phyloP scores from a whole-genome alignment of 2,329 filamentous ascomycete species.

The Teratosphaeria pseudoeucalypti region DNA sequence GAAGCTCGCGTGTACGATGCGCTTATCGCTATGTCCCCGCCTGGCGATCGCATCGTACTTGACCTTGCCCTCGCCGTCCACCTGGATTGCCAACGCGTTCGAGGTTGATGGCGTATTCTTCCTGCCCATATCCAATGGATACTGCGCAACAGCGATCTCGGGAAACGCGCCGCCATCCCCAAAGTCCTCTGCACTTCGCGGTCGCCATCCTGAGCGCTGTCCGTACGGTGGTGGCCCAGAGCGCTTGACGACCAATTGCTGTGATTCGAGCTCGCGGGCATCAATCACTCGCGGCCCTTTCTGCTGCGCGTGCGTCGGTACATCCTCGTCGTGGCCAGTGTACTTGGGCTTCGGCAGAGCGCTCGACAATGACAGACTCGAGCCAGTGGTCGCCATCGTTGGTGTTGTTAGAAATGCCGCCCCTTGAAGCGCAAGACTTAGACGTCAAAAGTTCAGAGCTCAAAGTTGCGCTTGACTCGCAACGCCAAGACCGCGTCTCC shows the following conservation, averaged over 20 bases:
- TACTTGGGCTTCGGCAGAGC: slow-evolving; percentile 85
- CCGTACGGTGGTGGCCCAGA: slow-evolving; percentile 80
- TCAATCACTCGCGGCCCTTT: slow-evolving; percentile 75
- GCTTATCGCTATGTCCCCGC: slow-evolving; percentile 71
- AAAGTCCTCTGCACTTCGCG: slow-evolving; percentile 79
- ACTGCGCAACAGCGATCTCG: slow-evolving; percentile 86
- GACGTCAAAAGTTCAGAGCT: not conserved
- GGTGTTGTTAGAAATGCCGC: not conserved
- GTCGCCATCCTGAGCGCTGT: slow-evolving; percentile 80
- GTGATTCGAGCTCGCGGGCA: slow-evolving; percentile 69
- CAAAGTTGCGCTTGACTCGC: not conserved
- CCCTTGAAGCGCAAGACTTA: not conserved
- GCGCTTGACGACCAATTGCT: slow-evolving; percentile 74
- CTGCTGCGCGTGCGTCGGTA: slow-evolving; percentile 59
- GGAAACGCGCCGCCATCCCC: slow-evolving; percentile 94
- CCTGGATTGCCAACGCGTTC: slow-evolving; percentile 86
- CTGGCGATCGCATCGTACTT: slow-evolving; percentile 93
- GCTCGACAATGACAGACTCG: slow-evolving; percentile 53
- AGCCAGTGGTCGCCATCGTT: not conserved
- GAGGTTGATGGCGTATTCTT: slow-evolving; percentile 56
- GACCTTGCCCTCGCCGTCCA: slow-evolving; percentile 83
- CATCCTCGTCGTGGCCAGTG: slow-evolving; percentile 77
- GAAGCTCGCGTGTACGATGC: slow-evolving; percentile 89
- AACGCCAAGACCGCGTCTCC: not conserved
- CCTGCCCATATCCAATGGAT: slow-evolving; percentile 88